Evolutionary conservation across 495 filamentous ascomycete species (phyloP).

Genomic region (Penicillium bialowiezense): DNA sequence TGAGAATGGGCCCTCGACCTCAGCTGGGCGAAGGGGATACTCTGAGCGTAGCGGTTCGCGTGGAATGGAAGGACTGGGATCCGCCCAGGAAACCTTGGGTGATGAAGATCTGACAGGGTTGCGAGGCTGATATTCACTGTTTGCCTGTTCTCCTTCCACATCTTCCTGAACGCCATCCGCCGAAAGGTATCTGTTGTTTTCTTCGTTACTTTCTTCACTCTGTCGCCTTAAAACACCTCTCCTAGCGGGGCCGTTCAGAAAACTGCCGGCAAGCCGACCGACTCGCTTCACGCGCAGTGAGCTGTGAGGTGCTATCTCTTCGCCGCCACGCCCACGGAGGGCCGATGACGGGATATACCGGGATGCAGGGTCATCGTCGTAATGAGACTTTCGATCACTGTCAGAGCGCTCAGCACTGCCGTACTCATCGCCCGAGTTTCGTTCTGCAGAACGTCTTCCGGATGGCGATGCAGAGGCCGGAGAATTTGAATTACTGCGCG

Average conservation of each 20-base stretch:
- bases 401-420: conserved; percentile 41
- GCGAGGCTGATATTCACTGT: conserved; percentile 28
- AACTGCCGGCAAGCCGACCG: conserved; percentile 66
- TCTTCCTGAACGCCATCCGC: conserved; percentile 30
- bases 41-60: conserved; percentile 25
- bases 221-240: conserved; percentile 66
- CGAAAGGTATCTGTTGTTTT: conserved; percentile 28
- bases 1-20: conserved; percentile 34
- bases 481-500: conserved; percentile 36
- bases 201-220: conserved; percentile 65
- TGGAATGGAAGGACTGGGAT: conserved; percentile 35
- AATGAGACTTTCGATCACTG: conserved; percentile 41
- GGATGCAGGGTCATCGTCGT: conserved; percentile 45
- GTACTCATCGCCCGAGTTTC: conserved; percentile 33
- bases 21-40: conserved; percentile 16
- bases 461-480: conserved; percentile 43
- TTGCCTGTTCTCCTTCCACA: conserved; percentile 21
- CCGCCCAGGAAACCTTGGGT: conserved; percentile 47
- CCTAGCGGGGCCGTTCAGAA: conserved; percentile 71
- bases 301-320: conserved; percentile 60
- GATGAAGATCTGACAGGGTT: conserved; percentile 35
- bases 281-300: conserved; percentile 73
- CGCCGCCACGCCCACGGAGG: conserved; percentile 44
- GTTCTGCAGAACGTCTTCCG: conserved; percentile 33
- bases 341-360: conserved; percentile 50